Percentiles rank a stretch among this genome's conserved stretches.
phyloP scores from a whole-genome alignment of 495 filamentous ascomycete species.

The Aspergillus sclerotiicarbonarius region DNA sequence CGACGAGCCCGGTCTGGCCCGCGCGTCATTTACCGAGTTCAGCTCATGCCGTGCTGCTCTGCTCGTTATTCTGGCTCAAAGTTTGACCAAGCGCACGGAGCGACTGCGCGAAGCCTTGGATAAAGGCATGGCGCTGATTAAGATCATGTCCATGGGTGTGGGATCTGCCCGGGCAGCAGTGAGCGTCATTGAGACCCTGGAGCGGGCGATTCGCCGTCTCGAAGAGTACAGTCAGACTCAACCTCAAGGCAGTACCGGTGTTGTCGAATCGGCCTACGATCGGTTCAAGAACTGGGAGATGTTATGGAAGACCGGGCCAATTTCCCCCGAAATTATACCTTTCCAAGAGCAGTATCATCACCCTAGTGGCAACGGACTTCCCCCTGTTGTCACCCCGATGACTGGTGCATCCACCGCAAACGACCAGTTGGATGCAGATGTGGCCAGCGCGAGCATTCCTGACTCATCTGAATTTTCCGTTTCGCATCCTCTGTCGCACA shows the following conservation, averaged over 20 bases:
- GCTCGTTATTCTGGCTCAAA: constrained; percentile 48
- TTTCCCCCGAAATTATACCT: constrained; percentile 34
- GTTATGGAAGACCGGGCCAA: constrained; percentile 50
- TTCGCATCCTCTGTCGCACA: constrained; percentile 34
- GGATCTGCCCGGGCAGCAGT: constrained; percentile 50
- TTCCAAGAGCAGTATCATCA: constrained; percentile 19
- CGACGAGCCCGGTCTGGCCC: constrained; percentile 48
- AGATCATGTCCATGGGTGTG: constrained; percentile 52
- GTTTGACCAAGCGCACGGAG: constrained; percentile 48
- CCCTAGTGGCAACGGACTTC: constrained; percentile 21
- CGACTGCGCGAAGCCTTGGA: constrained; percentile 44
- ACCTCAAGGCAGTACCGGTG: constrained; percentile 29
- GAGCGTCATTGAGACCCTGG: constrained; percentile 51
- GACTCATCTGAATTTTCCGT: constrained; percentile 31
- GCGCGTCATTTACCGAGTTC: constrained; percentile 52
- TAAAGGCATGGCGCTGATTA: constrained; percentile 49
- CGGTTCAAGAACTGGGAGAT: constrained; percentile 54
- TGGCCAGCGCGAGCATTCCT: constrained; percentile 24
- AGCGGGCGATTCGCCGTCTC: constrained; percentile 46
- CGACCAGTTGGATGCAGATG: constrained; percentile 21
- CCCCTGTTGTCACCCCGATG: constrained; percentile 23
- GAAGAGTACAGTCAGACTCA: constrained; percentile 43
- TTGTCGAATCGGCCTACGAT: constrained; percentile 46
- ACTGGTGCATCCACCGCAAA: constrained; percentile 15
- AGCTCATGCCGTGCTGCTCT: constrained; percentile 52